Conservation (phyloP, 2,329 filamentous ascomycete species). For the Cordyceps pruinosa region DNA sequence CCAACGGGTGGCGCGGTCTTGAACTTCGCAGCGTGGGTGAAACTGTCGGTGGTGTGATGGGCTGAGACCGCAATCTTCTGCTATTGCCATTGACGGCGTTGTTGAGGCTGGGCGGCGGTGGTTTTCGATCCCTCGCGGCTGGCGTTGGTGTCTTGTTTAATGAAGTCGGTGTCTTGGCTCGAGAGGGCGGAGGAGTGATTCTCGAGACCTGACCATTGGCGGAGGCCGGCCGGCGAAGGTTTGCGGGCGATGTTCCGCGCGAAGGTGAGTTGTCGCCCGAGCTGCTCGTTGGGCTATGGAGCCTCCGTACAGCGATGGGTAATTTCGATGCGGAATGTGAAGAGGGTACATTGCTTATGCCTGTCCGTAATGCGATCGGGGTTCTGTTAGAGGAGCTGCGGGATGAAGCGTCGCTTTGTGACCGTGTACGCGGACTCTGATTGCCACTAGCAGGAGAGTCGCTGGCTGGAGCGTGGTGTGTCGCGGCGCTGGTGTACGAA, state of each 20-base stretch:
- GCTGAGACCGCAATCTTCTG: slow-evolving; percentile 64
- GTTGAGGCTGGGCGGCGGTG: slow-evolving; percentile 34
- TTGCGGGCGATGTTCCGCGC: slow-evolving; percentile 50
- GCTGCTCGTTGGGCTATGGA: slow-evolving; percentile 34
- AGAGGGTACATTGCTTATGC: slow-evolving; percentile 17
- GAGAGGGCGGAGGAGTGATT: slow-evolving; percentile 29
- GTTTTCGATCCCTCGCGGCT: slow-evolving; percentile 29
- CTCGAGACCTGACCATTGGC: slow-evolving; percentile 33
- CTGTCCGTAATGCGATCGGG: slow-evolving; percentile 28
- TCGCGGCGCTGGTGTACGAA: slow-evolving; percentile 47
- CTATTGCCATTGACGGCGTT: slow-evolving; percentile 44
- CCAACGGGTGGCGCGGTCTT: slow-evolving; percentile 71
- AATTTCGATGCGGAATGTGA: slow-evolving; percentile 35
- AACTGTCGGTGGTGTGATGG: slow-evolving; percentile 61
- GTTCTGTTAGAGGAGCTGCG: slow-evolving; percentile 23
- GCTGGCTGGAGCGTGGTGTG: slow-evolving; percentile 17
- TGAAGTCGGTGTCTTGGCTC: slow-evolving; percentile 34
- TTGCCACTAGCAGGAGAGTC: slow-evolving; percentile 18
- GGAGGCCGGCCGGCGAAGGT: slow-evolving; percentile 34
- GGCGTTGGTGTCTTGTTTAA: slow-evolving; percentile 39
- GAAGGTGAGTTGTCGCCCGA: slow-evolving; percentile 45
- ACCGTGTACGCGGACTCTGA: slow-evolving; percentile 37
- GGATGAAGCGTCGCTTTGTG: slow-evolving; percentile 53
- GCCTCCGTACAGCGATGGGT: slow-evolving; percentile 40
- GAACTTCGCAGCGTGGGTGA: slow-evolving; percentile 78